Percentiles rank a stretch among this genome's conserved stretches.
Conservation (phyloP, 1,139 yeast genomes). For the Taphrina betulina region DNA sequence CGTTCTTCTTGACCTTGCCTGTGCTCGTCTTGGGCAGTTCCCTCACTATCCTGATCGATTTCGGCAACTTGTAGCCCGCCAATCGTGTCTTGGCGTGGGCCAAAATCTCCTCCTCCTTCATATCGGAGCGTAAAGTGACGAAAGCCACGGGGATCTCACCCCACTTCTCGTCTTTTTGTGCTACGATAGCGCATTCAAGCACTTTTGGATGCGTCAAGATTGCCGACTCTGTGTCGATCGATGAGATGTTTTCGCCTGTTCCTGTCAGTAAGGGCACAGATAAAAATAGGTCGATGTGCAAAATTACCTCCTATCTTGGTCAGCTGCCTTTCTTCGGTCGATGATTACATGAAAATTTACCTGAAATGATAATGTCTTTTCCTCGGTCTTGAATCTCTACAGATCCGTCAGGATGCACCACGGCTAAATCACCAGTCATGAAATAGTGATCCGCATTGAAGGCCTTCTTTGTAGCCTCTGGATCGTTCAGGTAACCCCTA, state of each 20-base stretch:
- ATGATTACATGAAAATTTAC: too few relatives aligned
- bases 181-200: conserved; percentile 47
- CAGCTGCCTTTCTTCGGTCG: too few relatives aligned
- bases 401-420: conserved; percentile 57
- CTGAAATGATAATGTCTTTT: conserved; percentile 76
- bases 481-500: conserved; percentile 59
- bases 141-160: conserved; percentile 47
- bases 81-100: conserved; percentile 31
- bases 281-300: too few relatives aligned
- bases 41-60: conserved; percentile 36
- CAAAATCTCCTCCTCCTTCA: conserved; percentile 16
- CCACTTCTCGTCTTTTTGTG: conserved; percentile 44
- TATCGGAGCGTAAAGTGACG: conserved; percentile 34
- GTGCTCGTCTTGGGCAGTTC: conserved; percentile 41
- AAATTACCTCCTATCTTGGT: too few relatives aligned
- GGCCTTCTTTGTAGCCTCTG: conserved; percentile 54
- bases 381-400: conserved; percentile 68
- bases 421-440: conserved; percentile 70
- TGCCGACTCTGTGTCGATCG: conserved; percentile 68
- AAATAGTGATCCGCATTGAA: conserved; percentile 74
- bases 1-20: conserved; percentile 33
- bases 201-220: conserved; percentile 51
- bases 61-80: conserved; percentile 39
- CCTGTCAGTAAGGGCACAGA: too few relatives aligned
- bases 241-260: conserved; percentile 81